Evolutionary conservation across 179 eudicot species (phyloP), one percentile per base, ranked within the genome.

Genomic region (Vitellaria paradoxa): DNA sequence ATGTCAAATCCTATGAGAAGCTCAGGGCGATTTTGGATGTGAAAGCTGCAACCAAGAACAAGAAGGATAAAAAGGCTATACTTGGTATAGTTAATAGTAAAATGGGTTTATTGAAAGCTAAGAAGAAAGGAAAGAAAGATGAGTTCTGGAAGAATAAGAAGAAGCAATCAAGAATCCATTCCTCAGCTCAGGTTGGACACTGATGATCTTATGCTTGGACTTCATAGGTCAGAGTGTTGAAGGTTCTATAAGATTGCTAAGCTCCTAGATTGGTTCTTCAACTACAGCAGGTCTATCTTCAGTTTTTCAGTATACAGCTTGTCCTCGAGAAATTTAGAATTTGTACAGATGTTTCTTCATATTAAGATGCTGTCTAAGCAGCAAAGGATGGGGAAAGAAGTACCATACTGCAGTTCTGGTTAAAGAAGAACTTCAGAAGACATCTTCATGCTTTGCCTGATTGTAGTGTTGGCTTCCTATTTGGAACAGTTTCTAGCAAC

Each of bases 141-240:
- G 99, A 96, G 76, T 96, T 96, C 68, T 96, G 99, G 99, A 96
- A 96, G 85, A 82, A 84, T 80, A 91, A 86, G 87, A 91, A 82
- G 79, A 87, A 81, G 55, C 77, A 76, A 46, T 49, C 82, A 56
- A 83, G 82, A 75, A 72, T 74, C 23, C 78, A 75, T 69, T 76
- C 77, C 37, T 74, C 91, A 17, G 73, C 75, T 57, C 68, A 60
- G 73, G 82, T 46, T 78, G 81, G 70, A 59, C 67, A 9, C 53
- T 73, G 70, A 83, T 55, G 79, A 64, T 64, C 2, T 46, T 65
- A 12, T 20, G 49, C 49, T 68, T 37, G 57, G 64, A 40, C 45
- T 45, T 42, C 40, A 2, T 30, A 30, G 37, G 37, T 30, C 37
- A 30, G 37, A 30, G 37, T 30, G 37, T 30, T 30, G 37, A 30